These are phyloP conservation scores for Rugosomyces carneus DNA, from an alignment of 1,284 basidiomycete genomes.

Conservation along the genomic window DNA sequence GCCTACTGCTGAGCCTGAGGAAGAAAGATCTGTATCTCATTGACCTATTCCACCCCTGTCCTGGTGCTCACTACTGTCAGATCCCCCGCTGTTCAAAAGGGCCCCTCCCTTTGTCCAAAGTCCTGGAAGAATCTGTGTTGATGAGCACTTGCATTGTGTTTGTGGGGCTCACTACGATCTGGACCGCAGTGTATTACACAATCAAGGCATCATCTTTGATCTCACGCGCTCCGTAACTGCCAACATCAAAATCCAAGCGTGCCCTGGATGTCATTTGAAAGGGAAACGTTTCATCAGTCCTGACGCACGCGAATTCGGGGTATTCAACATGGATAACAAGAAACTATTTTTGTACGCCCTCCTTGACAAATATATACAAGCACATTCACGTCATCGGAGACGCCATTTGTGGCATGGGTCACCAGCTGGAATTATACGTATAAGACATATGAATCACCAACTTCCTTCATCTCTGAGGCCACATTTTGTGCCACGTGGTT, in stretches of 20 bases:
- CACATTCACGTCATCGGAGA: too few relatives aligned
- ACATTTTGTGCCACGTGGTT: constrained; percentile 64
- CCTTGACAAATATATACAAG: too few relatives aligned
- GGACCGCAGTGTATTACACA: neutral
- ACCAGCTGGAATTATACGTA: constrained; percentile 20
- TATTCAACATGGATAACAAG: constrained; percentile 29
- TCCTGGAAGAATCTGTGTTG: neutral
- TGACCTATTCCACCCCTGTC: neutral
- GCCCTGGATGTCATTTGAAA: neutral
- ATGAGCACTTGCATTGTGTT: neutral
- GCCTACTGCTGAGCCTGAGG: neutral
- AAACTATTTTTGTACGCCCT: too few relatives aligned
- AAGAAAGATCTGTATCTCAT: neutral
- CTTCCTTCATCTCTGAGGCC: constrained; percentile 15
- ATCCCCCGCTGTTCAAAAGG: neutral
- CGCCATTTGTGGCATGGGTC: too few relatives aligned
- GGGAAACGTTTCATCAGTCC: neutral
- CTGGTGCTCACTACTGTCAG: neutral
- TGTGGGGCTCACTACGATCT: neutral
- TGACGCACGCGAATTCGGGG: constrained; percentile 12
- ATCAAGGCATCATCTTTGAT: neutral
- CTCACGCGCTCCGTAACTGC: neutral
- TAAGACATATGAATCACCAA: neutral
- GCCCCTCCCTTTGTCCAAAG: neutral
- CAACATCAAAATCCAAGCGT: neutral